Evolutionary conservation across 805 yeast genomes (phyloP), one percentile per base, ranked within the genome.

Genomic region (Hanseniaspora nectarophila): DNA sequence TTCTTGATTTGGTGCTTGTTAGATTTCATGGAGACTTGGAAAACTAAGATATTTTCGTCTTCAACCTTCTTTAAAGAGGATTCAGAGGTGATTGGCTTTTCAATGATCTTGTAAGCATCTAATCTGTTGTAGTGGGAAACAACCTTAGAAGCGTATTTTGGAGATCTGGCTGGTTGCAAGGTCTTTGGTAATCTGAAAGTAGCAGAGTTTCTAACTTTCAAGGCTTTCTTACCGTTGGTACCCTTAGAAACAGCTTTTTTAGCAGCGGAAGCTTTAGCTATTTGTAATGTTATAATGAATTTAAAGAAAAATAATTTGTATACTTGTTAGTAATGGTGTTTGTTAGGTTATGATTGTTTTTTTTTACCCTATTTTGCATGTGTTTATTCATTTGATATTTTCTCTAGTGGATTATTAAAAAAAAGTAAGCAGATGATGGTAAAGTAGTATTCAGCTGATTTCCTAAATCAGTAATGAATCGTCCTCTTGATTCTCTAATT

Each of bases 1-100:
- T 81, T 77, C 82, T 89, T 90, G 80, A 92, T 92, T 79, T 90
- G 97, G 78, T 83, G 74, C 82, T 92, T 92, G 96, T 92, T 92
- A 71, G 98, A 79, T 78, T 86, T 86, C 70, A 90, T 69, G 76
- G 85, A 90, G 70, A 92, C 98, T 77, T 85, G 94, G 90, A 92
- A 89, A 63, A 92, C 98, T 71, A 92, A 82, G 69, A 95, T 92
- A 94, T 92, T 92, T 77, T 95, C 87, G 72, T 88, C 96, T 80
- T 92, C 98, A 70, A 92, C 96, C 81, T 87, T 86, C 85, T 92
- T 90, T 85, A 92, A 88, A 70, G 98, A 96, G 64, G 95, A 86
- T 81, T 92, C 98, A 66, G 95, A 81, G 73, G 90, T 90, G 75
- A 90, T 81, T 78, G 97, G 97, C 66, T 86, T 77, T 73, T 85